Evolutionary conservation across 1,139 yeast genomes (phyloP), one percentile per base, ranked within the genome.

Genomic region (Blastobotrys serpentis): DNA sequence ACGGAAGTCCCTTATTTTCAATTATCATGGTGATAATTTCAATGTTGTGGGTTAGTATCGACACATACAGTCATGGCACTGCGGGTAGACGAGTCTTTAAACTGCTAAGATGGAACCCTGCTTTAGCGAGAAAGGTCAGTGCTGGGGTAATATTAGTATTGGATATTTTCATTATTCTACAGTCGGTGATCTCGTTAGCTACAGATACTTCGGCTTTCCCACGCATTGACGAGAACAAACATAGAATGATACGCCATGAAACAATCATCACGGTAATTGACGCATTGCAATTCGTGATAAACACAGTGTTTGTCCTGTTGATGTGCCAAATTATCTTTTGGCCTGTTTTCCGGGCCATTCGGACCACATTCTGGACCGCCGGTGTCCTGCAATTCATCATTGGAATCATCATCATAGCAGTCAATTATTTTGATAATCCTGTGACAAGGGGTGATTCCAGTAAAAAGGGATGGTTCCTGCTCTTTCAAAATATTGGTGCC

Each of bases 371-470:
- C 22, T 38, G 60, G 33, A 52, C 57, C 17, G 51, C 54, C 16
- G 58, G 63, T 2, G 50, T 59, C 11, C 48, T 63, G 34, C 61
- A 62, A 41, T 50, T 64, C 41, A 50, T 64, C 10, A 52, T 58
- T 3, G 52, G 58, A 7, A 46, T 52, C 4, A 25, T 56, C 8
- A 37, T 54, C 21, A 40, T 56, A 13, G 52, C 52, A 7, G 47
- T 54, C 19, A 56, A 56, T 49, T 39, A 26, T 25, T 32, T 42
- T 7, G 34, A 29, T 2, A 14, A 16, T 7, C 17, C 22, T 5
- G 6, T 44, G 2, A 13, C 42, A n/a, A 8, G 26, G 11, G 17
- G 3, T 13, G 18, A 25, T 18, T 19, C 25, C 16, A 26, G 26
- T 10, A 25, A 21, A 7, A 8, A 23, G 6, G 40, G n/a, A 7